These are phyloP conservation scores for Alopecurus myosuroides DNA, from an alignment of 176 grass and related monocot genomes.

Conservation along the genomic window DNA sequence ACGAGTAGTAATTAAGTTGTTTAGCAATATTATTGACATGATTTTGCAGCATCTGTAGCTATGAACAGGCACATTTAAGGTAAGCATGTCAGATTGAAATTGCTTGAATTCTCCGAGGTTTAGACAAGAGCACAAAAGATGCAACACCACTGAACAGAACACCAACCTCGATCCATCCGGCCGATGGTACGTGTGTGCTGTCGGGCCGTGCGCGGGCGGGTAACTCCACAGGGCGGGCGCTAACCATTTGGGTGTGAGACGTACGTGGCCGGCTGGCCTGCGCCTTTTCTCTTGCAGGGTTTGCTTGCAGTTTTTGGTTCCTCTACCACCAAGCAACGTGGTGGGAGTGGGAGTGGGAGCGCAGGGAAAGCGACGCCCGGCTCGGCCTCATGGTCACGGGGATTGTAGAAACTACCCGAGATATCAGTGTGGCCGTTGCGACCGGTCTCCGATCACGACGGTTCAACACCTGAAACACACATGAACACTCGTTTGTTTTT, in stretches of 20 bases:
- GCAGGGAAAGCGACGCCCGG: slow-evolving; percentile 17
- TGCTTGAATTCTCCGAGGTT: not conserved
- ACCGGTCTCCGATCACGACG: slow-evolving; percentile 29
- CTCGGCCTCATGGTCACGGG: not conserved
- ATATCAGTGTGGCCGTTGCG: not conserved
- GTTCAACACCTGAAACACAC: not conserved
- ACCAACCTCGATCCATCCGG: slow-evolving; percentile 20
- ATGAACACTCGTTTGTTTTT: not conserved
- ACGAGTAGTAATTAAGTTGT: not conserved
- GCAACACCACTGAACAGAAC: not conserved
- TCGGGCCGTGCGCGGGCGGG: not conserved
- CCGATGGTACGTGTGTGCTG: not conserved
- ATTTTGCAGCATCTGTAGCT: not conserved
- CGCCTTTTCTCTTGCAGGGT: not conserved
- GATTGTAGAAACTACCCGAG: not conserved
- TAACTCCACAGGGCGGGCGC: not conserved
- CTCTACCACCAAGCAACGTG: slow-evolving; percentile 68
- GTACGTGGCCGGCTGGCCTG: not conserved
- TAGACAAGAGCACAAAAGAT: not conserved
- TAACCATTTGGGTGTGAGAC: not conserved
- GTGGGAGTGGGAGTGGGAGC: slow-evolving; percentile 50
- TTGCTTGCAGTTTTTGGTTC: slow-evolving; percentile 37
- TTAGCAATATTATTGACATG: not conserved
- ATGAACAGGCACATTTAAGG: not conserved
- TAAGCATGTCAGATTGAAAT: not conserved